Base-by-base conservation (phyloP, 306 rosid genomes). In the Cicer chorassanicum region DNA sequence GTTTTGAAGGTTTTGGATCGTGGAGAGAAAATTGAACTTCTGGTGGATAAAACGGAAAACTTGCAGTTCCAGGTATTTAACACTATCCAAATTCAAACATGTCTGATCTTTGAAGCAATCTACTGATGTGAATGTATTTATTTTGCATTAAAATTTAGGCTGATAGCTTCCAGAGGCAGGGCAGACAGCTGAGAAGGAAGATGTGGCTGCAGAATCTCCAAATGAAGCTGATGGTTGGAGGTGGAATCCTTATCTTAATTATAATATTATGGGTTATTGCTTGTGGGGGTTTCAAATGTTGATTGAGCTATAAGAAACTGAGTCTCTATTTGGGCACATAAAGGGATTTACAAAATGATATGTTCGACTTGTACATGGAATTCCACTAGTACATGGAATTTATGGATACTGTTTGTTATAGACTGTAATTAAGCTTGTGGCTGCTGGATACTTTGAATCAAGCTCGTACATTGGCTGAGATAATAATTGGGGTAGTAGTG, bases 91-190 rank as follows among this genome's bases (percentile, higher is more conserved):
- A 64, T 43, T 68, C 68, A 16, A 57, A 6, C 10, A 53, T 65
- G 41, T 51, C 38, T 46, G 63, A 34, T 45, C 21, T 21, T 13
- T 54, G 16, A 50, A 43, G 46, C 40, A 51, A 53, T 54, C 6
- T 74, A 12, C 41, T 21, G 41, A 69, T 48, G 62, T 53, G 62
- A 36, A 59, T 56, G 10, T 65, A 40, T 73, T 60, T 72, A 36
- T 75, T 53, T 75, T 43, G 34, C 63, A 2, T 59, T 62, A 73
- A 67, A 75, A 82, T 79, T 40, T 84, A 94, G 98, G 98, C 98
- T 13, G 98, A 94, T 75, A 94, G 97, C 88, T 94, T 94, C 80
- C 98, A 94, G 80, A 90, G 98, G 89, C 98, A 94, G 84, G 98
- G 98, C 18, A 86, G 97, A 86, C 94, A 90, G 71, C 83, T 94